phyloP scores from a whole-genome alignment of 2,329 filamentous ascomycete species.

The Tolypocladium album region DNA sequence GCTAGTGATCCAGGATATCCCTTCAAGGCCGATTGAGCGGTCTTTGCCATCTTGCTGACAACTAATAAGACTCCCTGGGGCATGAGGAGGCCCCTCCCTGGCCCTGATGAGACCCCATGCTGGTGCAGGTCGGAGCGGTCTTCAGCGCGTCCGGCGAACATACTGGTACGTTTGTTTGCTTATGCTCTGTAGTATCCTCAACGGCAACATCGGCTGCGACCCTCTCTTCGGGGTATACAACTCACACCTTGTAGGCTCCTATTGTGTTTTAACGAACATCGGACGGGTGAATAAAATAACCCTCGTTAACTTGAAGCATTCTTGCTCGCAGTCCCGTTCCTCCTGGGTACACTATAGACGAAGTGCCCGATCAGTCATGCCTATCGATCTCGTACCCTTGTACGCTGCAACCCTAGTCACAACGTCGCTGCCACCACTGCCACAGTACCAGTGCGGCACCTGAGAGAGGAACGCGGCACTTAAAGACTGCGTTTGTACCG shows the following conservation, averaged over 20 bases:
- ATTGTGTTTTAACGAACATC: not conserved
- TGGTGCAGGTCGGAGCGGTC: not conserved
- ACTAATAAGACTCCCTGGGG: not conserved
- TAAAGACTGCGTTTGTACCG: not conserved
- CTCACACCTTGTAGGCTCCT: not conserved
- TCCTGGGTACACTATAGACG: not conserved
- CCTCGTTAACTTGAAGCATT: not conserved
- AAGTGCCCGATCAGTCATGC: not conserved
- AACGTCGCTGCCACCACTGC: conserved; percentile 3
- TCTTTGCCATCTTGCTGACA: not conserved
- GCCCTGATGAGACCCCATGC: not conserved
- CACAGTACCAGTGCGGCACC: conserved; percentile 4
- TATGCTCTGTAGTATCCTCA: not conserved
- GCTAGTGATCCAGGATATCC: too few relatives aligned
- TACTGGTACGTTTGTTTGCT: not conserved
- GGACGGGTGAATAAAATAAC: not conserved
- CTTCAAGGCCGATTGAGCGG: too few relatives aligned
- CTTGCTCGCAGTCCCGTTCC: not conserved
- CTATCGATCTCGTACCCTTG: conserved; percentile 1
- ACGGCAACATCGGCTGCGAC: not conserved
- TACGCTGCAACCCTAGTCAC: conserved; percentile 5
- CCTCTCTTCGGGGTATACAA: not conserved
- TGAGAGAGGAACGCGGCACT: not conserved
- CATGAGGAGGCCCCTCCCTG: not conserved
- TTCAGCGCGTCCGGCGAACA: not conserved